Percentiles rank a stretch among this genome's conserved stretches.
Conservation (phyloP, 1,139 yeast species). For the Debaryomyces coudertii region DNA sequence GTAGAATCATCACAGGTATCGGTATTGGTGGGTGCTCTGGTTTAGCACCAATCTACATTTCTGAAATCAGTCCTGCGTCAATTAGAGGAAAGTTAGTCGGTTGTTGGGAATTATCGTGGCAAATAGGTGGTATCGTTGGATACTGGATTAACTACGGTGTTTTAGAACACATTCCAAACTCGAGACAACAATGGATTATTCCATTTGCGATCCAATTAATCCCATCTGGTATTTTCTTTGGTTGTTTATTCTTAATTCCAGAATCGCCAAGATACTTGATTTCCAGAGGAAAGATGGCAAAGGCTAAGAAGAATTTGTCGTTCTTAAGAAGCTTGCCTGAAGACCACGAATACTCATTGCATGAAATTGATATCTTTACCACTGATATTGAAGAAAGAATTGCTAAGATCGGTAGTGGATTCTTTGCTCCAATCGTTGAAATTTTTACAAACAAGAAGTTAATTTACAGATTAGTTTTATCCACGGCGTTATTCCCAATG, state of each 20-base stretch:
- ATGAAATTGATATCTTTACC: slow-evolving; percentile 28
- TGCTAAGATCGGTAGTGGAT: slow-evolving; percentile 25
- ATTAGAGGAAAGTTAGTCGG: slow-evolving; percentile 48
- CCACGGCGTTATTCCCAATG: slow-evolving; percentile 34
- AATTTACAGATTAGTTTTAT: slow-evolving; percentile 29
- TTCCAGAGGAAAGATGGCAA: slow-evolving; percentile 33
- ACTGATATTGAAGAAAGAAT: slow-evolving; percentile 27
- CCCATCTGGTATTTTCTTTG: slow-evolving; percentile 46
- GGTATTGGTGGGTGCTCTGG: slow-evolving; percentile 42
- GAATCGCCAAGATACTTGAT: slow-evolving; percentile 56
- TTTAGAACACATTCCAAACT: slow-evolving; percentile 22
- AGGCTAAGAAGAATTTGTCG: slow-evolving; percentile 37
- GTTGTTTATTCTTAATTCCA: slow-evolving; percentile 41
- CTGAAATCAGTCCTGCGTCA: slow-evolving; percentile 34
- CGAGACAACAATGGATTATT: slow-evolving; percentile 37
- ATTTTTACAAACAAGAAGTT: slow-evolving; percentile 25
- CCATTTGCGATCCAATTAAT: slow-evolving; percentile 45
- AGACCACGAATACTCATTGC: slow-evolving; percentile 29
- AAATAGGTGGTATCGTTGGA: slow-evolving; percentile 52
- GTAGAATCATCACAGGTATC: slow-evolving; percentile 38
- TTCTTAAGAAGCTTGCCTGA: slow-evolving; percentile 31
- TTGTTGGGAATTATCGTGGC: slow-evolving; percentile 53
- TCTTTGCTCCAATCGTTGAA: slow-evolving; percentile 30
- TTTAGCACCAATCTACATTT: slow-evolving; percentile 36
- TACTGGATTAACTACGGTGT: slow-evolving; percentile 40